Conservation (phyloP, 164 flowering plant species). For the Saururus chinensis region DNA sequence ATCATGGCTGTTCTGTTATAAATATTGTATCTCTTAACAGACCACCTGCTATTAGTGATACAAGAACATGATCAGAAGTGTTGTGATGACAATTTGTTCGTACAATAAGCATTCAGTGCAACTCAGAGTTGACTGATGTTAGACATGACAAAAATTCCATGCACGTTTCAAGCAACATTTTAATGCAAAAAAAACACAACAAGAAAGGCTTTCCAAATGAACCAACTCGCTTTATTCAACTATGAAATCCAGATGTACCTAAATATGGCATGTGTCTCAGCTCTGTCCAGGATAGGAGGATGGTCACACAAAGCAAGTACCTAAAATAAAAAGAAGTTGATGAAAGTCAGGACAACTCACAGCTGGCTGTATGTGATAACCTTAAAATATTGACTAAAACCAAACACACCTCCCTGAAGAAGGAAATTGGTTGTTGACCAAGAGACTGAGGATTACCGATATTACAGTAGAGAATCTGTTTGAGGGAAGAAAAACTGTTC, state of each 20-base stretch:
- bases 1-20: no score
- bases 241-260: slow-evolving; percentile 33
- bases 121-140: neutral
- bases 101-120: neutral
- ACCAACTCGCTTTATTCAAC: no score
- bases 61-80: no score
- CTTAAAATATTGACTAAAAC: neutral
- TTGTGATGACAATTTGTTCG: no score
- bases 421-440: slow-evolving; percentile 92
- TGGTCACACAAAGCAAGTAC: slow-evolving; percentile 94
- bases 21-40: no score
- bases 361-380: neutral
- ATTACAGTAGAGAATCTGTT: slow-evolving; percentile 91
- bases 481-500: neutral
- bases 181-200: neutral
- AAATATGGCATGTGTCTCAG: slow-evolving; percentile 80
- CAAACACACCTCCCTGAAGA: slow-evolving; percentile 83
- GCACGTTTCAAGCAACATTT: neutral
- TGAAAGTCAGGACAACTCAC: slow-evolving; percentile 2
- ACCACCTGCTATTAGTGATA: no score
- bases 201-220: no score
- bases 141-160: neutral
- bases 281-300: slow-evolving; percentile 70
- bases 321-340: slow-evolving; percentile 20
- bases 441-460: slow-evolving; percentile 99